phyloP scores from a whole-genome alignment of 2,329 filamentous ascomycete genomes.

The Thielaviopsis ethacetica region DNA sequence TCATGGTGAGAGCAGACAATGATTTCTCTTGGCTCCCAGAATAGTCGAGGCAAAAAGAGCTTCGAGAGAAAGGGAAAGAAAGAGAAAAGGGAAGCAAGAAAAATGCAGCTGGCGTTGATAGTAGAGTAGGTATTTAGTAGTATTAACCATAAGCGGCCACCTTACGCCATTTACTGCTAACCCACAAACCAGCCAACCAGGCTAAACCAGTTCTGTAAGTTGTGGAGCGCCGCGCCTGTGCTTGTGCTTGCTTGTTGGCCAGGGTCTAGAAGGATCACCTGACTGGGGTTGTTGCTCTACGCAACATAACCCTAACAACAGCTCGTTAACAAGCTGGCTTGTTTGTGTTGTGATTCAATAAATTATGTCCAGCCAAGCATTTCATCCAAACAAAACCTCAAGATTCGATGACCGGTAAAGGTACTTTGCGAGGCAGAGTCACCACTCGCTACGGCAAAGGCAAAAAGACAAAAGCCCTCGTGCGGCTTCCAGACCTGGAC shows the following conservation, averaged over 20 bases:
- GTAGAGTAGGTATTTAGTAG: no score
- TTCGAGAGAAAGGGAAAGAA: neutral
- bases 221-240: slow-evolving; percentile 4
- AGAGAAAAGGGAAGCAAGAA: neutral
- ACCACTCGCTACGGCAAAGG: neutral
- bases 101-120: neutral
- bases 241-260: neutral
- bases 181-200: neutral
- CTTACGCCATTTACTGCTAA: neutral
- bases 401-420: neutral
- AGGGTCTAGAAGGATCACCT: neutral
- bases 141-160: slow-evolving; percentile 4
- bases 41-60: neutral
- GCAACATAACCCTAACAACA: neutral
- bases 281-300: neutral
- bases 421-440: neutral
- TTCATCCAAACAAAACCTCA: neutral
- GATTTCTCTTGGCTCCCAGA: neutral
- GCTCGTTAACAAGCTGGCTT: neutral
- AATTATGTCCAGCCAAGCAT: neutral
- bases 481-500: neutral
- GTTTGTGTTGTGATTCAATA: neutral
- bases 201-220: neutral
- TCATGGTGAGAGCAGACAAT: slow-evolving; percentile 4
- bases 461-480: neutral